Conservation (phyloP, 225 moss, liverwort and hornwort species). For the Marchantia paleacea region DNA sequence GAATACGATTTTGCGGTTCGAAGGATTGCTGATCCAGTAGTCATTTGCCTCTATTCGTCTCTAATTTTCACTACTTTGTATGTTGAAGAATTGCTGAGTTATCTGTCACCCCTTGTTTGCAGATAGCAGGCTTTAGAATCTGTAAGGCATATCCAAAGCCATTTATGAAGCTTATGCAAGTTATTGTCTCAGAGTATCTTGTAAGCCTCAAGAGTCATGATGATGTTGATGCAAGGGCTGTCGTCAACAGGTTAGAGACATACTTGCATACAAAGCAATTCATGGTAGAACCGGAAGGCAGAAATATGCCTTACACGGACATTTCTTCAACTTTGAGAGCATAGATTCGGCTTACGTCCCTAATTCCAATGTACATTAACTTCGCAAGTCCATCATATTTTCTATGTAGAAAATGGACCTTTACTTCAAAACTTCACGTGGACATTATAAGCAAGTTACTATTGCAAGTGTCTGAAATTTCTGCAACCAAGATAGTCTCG, state of each 20-base stretch:
- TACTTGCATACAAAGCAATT: constrained; percentile 74
- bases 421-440: no score
- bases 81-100: neutral
- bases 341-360: constrained; percentile 15
- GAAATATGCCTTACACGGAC: constrained; percentile 69
- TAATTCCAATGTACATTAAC: no score
- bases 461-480: no score
- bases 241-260: constrained; percentile 79
- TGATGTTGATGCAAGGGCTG: constrained; percentile 70
- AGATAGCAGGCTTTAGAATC: constrained; percentile 56
- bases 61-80: neutral
- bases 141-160: constrained; percentile 36
- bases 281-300: constrained; percentile 68
- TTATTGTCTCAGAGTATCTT: constrained; percentile 41
- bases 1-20: no score
- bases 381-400: no score
- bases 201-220: constrained; percentile 34
- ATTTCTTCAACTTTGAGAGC: constrained; percentile 61
- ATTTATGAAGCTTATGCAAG: constrained; percentile 45
- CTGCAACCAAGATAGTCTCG: no score
- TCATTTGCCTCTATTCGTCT: no score
- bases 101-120: constrained; percentile 17
- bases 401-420: no score
- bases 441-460: no score
- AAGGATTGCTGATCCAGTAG: no score